Evolutionary conservation across 257 asterid genomes (phyloP), one percentile per base, ranked within the genome.

Genomic region (Nicotiana sylvestris): DNA sequence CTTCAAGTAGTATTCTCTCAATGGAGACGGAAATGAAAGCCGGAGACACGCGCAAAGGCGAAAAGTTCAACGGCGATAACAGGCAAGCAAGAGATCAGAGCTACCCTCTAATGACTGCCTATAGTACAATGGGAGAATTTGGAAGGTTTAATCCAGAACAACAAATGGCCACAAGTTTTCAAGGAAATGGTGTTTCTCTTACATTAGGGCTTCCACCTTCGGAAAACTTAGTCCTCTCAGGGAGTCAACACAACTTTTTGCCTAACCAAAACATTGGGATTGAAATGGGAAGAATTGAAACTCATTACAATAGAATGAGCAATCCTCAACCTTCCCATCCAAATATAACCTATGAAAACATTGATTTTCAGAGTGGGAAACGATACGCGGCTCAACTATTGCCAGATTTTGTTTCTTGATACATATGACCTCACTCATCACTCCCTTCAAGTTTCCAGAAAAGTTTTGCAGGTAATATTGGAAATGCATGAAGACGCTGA

Each of bases 191-290:
- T 9, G 91, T 88, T 18, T 88, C 89, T n/a, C 89, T 88, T 27
- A 86, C 99, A 0, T 57, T 96, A n/a, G 99, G 99, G 68, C 98
- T 96, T 49, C 99, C 98, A 2, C 98, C 91, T 68, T 90, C 97
- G 66, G 98, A 95, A 29, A 95, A 88, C 78, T 86, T 95, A 69
- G 80, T 95, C 53, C 90, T 94, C 68, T 82, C 95, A 0, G 97
- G 90, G 13, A 56, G 86, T 64, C 97, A 93, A 85, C 98, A 91
- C 66, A 84, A 78, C 0, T 96, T 91, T 62, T 81, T 92, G 66
- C 94, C 93, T 0, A 89, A 83, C 65, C 97, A 92, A 32, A 85
- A 80, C 83, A 92, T 93, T 12, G 94, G 88, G 7, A 83, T 87
- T 1, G 97, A 92, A 55, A 86, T 93, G 3, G 93, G 90, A 3